A percentile compares a stretch with the other conserved stretches of the same genome.
Evolutionary conservation across 2,329 filamentous ascomycete species (phyloP).

Genomic region (Fusarium sp.): DNA sequence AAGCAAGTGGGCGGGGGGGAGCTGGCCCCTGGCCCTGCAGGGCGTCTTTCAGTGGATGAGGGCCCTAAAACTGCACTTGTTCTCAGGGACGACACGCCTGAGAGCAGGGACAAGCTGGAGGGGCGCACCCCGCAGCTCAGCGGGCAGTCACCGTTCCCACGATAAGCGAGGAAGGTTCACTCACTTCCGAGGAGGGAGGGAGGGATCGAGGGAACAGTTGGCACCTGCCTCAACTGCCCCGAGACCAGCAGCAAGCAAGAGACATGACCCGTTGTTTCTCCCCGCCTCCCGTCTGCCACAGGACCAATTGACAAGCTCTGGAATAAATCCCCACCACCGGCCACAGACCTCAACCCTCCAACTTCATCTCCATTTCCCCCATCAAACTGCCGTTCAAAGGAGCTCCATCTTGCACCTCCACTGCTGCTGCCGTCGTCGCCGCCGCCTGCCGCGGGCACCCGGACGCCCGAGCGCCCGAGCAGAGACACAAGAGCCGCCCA

Average conservation of each 20-base stretch:
- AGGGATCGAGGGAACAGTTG: background rate
- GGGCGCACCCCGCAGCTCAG: constrained; percentile 8
- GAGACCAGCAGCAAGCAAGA: constrained; percentile 10
- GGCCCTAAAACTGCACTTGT: background rate
- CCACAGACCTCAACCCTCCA: constrained; percentile 34
- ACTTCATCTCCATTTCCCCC: constrained; percentile 20
- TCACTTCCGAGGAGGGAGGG: constrained; percentile 1
- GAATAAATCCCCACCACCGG: constrained; percentile 33
- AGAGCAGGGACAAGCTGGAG: background rate
- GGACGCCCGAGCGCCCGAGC: constrained; percentile 50
- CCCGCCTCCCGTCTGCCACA: constrained; percentile 26
- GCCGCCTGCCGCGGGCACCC: constrained; percentile 47
- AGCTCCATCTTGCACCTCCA: constrained; percentile 14
- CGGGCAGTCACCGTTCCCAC: background rate
- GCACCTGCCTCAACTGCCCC: constrained; percentile 7
- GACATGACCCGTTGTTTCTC: constrained; percentile 35
- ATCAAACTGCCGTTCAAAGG: constrained; percentile 15
- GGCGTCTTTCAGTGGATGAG: background rate
- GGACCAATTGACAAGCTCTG: constrained; percentile 30
- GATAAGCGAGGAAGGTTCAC: constrained; percentile 7
- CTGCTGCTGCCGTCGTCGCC: constrained; percentile 38
- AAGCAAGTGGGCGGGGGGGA: background rate
- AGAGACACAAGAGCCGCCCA: constrained; percentile 42
- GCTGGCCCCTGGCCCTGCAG: constrained; percentile 3
- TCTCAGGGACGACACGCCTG: constrained; percentile 1